These are phyloP conservation scores for Picochlorum sp. DNA, from an alignment of 139 green algal species.

Conservation along the genomic window DNA sequence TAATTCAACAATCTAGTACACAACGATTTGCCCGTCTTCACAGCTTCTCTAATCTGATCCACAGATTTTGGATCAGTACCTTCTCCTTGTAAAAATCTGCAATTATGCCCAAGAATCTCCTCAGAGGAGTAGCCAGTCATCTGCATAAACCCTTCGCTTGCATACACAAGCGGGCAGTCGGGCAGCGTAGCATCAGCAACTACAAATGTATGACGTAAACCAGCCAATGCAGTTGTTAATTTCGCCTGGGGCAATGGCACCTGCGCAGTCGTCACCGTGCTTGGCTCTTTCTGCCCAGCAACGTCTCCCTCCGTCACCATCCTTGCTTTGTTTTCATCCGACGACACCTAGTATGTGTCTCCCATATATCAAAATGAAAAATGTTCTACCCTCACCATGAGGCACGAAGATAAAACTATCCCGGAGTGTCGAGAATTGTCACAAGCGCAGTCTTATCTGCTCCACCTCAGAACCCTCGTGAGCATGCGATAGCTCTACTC, in stretches of 20 bases:
- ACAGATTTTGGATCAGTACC: slow-evolving; percentile 86
- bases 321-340: not conserved
- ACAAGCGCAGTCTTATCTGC: too few species aligned
- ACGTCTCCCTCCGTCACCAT: not conserved
- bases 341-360: not conserved
- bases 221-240: slow-evolving; percentile 74
- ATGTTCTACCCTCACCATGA: too few species aligned
- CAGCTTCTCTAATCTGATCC: slow-evolving; percentile 60
- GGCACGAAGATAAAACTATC: too few species aligned
- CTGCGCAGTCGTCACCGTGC: slow-evolving; percentile 10
- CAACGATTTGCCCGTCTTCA: slow-evolving; percentile 53
- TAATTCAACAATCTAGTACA: slow-evolving; percentile 87
- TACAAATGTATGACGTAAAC: slow-evolving; percentile 85
- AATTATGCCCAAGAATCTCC: slow-evolving; percentile 95
- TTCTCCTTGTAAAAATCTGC: slow-evolving; percentile 95
- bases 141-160: slow-evolving; percentile 85
- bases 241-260: slow-evolving; percentile 48
- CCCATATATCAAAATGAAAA: not conserved
- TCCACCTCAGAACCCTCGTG: too few species aligned
- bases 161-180: slow-evolving; percentile 92
- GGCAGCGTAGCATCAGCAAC: slow-evolving; percentile 87
- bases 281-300: not conserved
- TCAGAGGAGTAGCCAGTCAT: slow-evolving; percentile 94
- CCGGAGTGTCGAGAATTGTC: too few species aligned
- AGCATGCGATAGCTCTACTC: too few species aligned